Percentiles rank a stretch among this genome's conserved stretches.
phyloP scores from a whole-genome alignment of 495 filamentous ascomycete genomes.

The Cryomyces minteri region DNA sequence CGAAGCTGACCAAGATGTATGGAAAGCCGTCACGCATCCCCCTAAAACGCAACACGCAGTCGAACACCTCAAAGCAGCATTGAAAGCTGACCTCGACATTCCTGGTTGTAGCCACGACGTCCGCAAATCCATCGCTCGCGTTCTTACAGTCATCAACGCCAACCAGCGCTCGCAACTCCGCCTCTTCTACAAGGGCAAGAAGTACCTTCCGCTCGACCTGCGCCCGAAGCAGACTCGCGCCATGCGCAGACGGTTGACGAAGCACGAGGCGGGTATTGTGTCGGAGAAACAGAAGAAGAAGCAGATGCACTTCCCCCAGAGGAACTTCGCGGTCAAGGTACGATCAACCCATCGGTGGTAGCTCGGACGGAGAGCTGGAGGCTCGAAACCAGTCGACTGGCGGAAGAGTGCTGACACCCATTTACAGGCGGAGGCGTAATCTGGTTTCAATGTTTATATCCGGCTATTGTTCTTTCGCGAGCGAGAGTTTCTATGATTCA shows the following conservation, averaged over 20 bases:
- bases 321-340: constrained; percentile 98
- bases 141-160: constrained; percentile 97
- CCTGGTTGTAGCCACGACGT: constrained; percentile 63
- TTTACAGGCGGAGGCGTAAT: too few relatives aligned
- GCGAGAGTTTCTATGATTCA: not conserved
- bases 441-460: too few relatives aligned
- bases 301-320: constrained; percentile 85
- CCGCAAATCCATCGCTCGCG: constrained; percentile 96
- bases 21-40: constrained; percentile 7
- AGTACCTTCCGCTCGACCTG: constrained; percentile 94
- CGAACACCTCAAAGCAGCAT: not conserved
- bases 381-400: too few relatives aligned
- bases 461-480: too few relatives aligned
- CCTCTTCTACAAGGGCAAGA: constrained; percentile 99
- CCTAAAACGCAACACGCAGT: not conserved
- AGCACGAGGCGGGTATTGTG: constrained; percentile 62
- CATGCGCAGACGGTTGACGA: constrained; percentile 78
- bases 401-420: too few relatives aligned
- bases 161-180: constrained; percentile 96
- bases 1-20: constrained; percentile 96
- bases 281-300: constrained; percentile 92
- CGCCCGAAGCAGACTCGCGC: constrained; percentile 92
- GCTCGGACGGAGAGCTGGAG: too few relatives aligned
- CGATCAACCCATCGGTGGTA: too few relatives aligned
- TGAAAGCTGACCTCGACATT: not conserved